phyloP scores from a whole-genome alignment of 2,329 filamentous ascomycete species.

The Cladosporium sp. region DNA sequence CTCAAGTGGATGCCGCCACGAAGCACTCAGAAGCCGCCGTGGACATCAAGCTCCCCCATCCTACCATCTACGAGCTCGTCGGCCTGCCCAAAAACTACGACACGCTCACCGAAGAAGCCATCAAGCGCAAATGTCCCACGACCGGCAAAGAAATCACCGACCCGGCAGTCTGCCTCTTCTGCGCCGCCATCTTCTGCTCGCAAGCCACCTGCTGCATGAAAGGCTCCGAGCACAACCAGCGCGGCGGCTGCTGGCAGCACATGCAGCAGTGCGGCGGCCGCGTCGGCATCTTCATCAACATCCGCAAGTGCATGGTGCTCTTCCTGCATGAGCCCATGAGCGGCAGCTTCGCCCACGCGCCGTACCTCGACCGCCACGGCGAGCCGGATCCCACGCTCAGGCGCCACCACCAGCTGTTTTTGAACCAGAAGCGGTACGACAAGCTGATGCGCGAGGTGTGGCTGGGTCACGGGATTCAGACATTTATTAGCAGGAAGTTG shows the following conservation, averaged over 20 bases:
- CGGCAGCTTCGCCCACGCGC: conserved; percentile 82
- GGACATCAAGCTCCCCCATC: conserved; percentile 68
- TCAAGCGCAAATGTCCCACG: conserved; percentile 78
- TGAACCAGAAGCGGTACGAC: conserved; percentile 94
- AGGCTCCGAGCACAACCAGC: conserved; percentile 40
- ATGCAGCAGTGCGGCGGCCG: conserved; percentile 85
- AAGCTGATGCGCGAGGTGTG: conserved; percentile 81
- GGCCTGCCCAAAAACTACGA: conserved; percentile 92
- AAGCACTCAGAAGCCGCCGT: conserved; percentile 40
- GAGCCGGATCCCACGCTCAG: conserved; percentile 89
- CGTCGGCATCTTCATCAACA: conserved; percentile 93
- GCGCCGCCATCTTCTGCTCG: conserved; percentile 93
- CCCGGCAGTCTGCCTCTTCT: conserved; percentile 89
- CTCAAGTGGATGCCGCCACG: conserved; percentile 49
- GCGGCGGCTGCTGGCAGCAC: conserved; percentile 88
- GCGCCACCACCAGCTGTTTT: conserved; percentile 82
- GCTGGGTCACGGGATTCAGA: conserved; percentile 83
- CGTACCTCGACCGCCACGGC: conserved; percentile 94
- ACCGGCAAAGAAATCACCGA: conserved; percentile 91
- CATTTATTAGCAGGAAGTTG: conserved; percentile 82
- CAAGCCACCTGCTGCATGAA: conserved; percentile 90
- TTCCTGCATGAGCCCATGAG: conserved; percentile 77
- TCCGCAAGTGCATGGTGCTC: conserved; percentile 90
- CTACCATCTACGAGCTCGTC: conserved; percentile 89
- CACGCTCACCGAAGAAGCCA: conserved; percentile 86